phyloP scores from a whole-genome alignment of 306 rosid genomes.

The Dicorynia guianensis region DNA sequence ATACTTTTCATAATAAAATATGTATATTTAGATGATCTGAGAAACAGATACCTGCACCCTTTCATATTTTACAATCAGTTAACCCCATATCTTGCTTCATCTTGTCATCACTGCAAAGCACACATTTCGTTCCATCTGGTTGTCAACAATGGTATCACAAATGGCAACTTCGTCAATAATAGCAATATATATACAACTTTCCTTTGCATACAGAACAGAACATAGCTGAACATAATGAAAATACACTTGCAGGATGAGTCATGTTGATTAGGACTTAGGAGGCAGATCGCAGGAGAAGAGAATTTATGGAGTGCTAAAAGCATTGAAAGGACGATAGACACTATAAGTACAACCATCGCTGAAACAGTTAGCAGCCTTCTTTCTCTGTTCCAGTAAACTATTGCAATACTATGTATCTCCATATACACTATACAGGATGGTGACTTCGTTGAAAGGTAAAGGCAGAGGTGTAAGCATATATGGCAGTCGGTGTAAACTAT shows the following conservation, averaged over 20 bases:
- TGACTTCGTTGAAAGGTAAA: slow-evolving; percentile 2
- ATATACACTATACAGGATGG: neutral
- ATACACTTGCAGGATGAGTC: neutral
- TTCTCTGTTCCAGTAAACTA: slow-evolving; percentile 24
- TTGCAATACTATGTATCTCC: slow-evolving; percentile 24
- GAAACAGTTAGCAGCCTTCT: slow-evolving; percentile 2
- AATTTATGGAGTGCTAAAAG: neutral
- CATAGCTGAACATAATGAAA: neutral
- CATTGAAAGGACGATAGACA: slow-evolving; percentile 1
- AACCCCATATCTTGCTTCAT: slow-evolving; percentile 79
- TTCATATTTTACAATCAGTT: slow-evolving; percentile 89
- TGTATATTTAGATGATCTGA: neutral
- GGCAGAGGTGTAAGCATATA: neutral
- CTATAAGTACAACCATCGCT: neutral
- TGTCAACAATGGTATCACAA: slow-evolving; percentile 24
- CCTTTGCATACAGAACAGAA: too few relatives aligned
- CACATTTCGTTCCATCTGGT: slow-evolving; percentile 94
- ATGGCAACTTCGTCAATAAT: slow-evolving; percentile 26
- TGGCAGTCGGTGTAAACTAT: neutral
- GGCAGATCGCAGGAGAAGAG: neutral
- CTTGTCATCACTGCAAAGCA: slow-evolving; percentile 85
- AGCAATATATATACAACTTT: slow-evolving; percentile 10
- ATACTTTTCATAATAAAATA: neutral
- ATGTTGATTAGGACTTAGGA: neutral
- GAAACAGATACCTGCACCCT: slow-evolving; percentile 86